Conservation (phyloP, 1,284 basidiomycete species). For the Heliocybe sulcata region DNA sequence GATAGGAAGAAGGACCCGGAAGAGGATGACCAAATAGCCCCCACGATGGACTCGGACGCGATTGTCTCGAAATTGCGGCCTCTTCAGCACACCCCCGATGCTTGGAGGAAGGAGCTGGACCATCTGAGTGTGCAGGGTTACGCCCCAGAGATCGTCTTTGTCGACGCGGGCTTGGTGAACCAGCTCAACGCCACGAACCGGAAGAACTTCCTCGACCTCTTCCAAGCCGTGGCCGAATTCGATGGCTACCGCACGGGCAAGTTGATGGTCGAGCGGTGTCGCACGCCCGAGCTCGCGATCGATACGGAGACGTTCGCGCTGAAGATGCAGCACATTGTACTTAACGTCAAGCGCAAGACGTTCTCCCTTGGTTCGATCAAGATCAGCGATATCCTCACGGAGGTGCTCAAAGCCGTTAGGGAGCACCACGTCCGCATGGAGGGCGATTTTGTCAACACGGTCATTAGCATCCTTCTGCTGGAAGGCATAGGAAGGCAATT, state of each 20-base stretch:
- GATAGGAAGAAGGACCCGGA: conserved; percentile 20
- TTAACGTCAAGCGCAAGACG: conserved; percentile 92
- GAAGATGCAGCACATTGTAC: conserved; percentile 94
- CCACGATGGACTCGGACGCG: conserved; percentile 43
- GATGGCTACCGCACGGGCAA: conserved; percentile 93
- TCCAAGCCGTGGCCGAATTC: conserved; percentile 92
- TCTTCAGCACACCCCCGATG: conserved; percentile 46
- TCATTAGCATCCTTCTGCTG: conserved; percentile 87
- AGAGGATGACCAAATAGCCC: conserved; percentile 30
- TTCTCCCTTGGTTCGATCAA: conserved; percentile 95
- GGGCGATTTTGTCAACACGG: conserved; percentile 97
- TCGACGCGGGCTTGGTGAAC: conserved; percentile 94
- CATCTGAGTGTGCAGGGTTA: conserved; percentile 69
- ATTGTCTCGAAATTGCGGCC: conserved; percentile 66
- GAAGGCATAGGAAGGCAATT: conserved; percentile 96
- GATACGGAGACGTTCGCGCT: conserved; percentile 94
- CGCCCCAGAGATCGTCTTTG: conserved; percentile 91
- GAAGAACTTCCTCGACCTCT: conserved; percentile 93
- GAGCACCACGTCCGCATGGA: conserved; percentile 98
- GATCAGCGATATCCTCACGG: conserved; percentile 88
- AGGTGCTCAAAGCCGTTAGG: conserved; percentile 85
- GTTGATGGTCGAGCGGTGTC: conserved; percentile 94
- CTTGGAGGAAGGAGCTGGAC: conserved; percentile 72
- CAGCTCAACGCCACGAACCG: conserved; percentile 79
- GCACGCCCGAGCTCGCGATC: conserved; percentile 85